These are phyloP conservation scores for Colletotrichum sp. DNA, from an alignment of 2,329 filamentous ascomycete species.

Conservation along the genomic window DNA sequence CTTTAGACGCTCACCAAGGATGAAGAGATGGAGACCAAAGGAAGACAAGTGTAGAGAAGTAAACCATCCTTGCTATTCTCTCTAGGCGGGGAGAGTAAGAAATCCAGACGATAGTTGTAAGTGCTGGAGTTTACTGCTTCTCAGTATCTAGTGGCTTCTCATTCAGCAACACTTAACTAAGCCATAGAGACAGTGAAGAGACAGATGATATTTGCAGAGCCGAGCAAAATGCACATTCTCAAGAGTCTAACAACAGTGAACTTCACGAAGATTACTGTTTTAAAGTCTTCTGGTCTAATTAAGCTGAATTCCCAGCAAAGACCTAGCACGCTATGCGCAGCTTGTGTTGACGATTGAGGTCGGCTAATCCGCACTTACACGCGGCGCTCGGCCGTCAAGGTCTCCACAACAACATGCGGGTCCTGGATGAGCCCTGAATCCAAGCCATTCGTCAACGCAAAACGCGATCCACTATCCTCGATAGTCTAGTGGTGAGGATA, in stretches of 20 bases:
- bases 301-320: accelerated
- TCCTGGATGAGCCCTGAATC: neutral
- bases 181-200: neutral
- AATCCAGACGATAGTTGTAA: accelerated
- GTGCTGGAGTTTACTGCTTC: accelerated
- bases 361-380: neutral
- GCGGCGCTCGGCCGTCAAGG: neutral
- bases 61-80: accelerated
- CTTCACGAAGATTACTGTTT: accelerated
- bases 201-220: accelerated
- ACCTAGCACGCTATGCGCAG: neutral
- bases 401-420: neutral
- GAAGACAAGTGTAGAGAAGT: neutral
- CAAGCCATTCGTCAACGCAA: accelerated
- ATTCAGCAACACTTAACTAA: accelerated
- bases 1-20: accelerated
- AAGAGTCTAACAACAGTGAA: neutral
- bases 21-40: neutral
- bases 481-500: neutral
- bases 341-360: neutral
- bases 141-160: neutral
- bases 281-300: neutral
- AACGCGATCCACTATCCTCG: neutral
- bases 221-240: neutral
- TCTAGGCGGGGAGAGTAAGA: accelerated